Evolutionary conservation across 2,329 filamentous ascomycete species (phyloP).

Genomic region (Diaporthe sp.): DNA sequence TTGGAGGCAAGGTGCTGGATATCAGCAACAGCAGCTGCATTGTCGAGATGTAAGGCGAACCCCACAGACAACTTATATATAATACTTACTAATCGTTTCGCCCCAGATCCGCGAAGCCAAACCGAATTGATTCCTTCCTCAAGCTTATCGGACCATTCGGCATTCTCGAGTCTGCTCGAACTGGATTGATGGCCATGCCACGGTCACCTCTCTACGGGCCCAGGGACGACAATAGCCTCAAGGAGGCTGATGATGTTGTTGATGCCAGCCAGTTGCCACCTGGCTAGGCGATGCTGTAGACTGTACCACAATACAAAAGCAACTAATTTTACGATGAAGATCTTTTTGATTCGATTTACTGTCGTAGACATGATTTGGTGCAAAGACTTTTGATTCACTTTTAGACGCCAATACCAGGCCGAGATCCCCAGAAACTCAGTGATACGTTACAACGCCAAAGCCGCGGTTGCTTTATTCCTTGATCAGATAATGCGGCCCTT

Average conservation of each 20-base stretch:
- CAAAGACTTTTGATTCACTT: conserved; percentile 25
- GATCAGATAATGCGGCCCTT: conserved; percentile 78
- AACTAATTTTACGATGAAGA: conserved; percentile 27
- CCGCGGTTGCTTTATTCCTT: too few species aligned
- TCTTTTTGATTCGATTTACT: background rate
- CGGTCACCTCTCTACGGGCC: conserved; percentile 87
- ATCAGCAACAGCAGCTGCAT: conserved; percentile 99
- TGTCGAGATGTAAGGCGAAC: conserved; percentile 86
- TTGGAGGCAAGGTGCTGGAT: conserved; percentile 96
- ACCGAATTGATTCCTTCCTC: conserved; percentile 96
- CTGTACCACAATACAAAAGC: conserved; percentile 25
- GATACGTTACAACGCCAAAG: background rate
- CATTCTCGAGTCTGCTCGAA: conserved; percentile 95
- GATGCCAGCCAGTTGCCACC: conserved; percentile 95
- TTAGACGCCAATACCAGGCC: conserved; percentile 26
- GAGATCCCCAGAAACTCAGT: background rate
- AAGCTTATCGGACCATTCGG: conserved; percentile 95
- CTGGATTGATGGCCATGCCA: conserved; percentile 96
- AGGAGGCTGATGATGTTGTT: conserved; percentile 94
- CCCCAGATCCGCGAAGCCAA: conserved; percentile 87
- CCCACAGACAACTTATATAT: too few species aligned
- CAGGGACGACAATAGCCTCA: conserved; percentile 76
- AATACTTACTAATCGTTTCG: conserved; percentile 43
- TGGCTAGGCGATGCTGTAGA: conserved; percentile 67
- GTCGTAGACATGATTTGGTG: conserved; percentile 3